Evolutionary conservation across 352 stramenopile genomes (phyloP).

Genomic region (Globisporangium ultimum): DNA sequence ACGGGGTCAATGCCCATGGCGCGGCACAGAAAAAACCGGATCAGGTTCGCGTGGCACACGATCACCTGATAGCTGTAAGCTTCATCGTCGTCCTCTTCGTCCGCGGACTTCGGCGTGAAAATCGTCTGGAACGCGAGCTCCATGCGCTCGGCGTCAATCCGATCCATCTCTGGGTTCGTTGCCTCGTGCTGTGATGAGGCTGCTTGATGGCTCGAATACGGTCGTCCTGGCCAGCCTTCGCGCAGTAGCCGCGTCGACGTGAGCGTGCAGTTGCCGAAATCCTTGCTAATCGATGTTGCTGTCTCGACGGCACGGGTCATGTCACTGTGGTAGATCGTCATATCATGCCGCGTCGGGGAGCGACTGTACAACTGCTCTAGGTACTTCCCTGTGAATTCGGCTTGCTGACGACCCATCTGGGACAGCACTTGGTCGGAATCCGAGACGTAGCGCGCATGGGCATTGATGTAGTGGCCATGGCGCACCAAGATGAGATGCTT

Average conservation of each 20-base stretch:
- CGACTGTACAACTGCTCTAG: constrained; percentile 54
- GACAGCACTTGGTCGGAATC: constrained; percentile 76
- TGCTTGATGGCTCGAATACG: constrained; percentile 42
- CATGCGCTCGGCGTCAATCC: constrained; percentile 55
- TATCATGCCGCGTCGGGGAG: constrained; percentile 48
- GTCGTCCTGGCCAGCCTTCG: constrained; percentile 72
- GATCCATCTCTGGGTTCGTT: constrained; percentile 22
- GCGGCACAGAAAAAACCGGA: constrained; percentile 79
- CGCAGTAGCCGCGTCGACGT: constrained; percentile 51
- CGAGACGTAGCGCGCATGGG: constrained; percentile 46
- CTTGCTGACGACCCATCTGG: constrained; percentile 73
- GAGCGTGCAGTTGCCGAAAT: constrained; percentile 38
- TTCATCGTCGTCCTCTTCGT: constrained; percentile 41
- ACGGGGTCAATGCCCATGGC: constrained; percentile 53
- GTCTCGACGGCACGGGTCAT: constrained; percentile 77
- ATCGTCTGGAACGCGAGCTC: constrained; percentile 54
- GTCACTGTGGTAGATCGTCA: constrained; percentile 70
- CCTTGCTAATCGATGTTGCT: constrained; percentile 50
- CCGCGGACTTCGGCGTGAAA: constrained; percentile 27
- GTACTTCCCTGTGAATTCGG: constrained; percentile 65
- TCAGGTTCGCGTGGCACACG: constrained; percentile 83
- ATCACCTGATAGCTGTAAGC: constrained; percentile 58
- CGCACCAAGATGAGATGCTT: constrained; percentile 76
- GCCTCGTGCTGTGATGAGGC: constrained; percentile 3
- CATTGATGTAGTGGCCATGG: constrained; percentile 83